These are phyloP conservation scores for Aciculosporium take DNA, from an alignment of 2,329 filamentous ascomycete genomes.

Conservation along the genomic window DNA sequence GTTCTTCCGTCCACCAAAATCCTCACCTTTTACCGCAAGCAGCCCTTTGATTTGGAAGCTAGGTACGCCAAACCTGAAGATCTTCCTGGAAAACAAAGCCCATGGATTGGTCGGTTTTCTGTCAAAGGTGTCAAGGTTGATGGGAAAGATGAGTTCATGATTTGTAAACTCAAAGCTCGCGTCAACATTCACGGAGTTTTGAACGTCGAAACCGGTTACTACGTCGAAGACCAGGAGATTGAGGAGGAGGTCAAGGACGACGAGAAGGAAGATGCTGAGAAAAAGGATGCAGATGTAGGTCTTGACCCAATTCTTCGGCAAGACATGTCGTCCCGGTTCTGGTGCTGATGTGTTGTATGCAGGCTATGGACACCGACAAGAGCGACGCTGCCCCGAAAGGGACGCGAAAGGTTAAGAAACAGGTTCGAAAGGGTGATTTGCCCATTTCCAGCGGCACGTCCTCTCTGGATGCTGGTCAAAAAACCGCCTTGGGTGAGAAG, in stretches of 20 bases:
- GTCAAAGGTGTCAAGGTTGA: conserved; percentile 96
- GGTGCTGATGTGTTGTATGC: not conserved
- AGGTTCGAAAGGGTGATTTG: conserved; percentile 92
- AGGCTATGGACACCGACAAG: conserved; percentile 79
- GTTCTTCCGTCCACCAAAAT: conserved; percentile 98
- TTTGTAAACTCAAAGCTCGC: conserved; percentile 97
- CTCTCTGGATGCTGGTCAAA: conserved; percentile 56
- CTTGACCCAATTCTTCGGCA: not conserved
- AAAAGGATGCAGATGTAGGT: conserved; percentile 65
- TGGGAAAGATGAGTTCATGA: conserved; percentile 94
- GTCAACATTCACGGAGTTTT: conserved; percentile 93
- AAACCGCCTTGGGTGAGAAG: conserved; percentile 59
- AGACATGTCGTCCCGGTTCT: not conserved
- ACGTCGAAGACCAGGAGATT: conserved; percentile 92
- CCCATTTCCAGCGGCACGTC: conserved; percentile 73
- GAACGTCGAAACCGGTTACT: conserved; percentile 95
- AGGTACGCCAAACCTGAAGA: conserved; percentile 77
- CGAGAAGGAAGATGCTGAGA: conserved; percentile 51
- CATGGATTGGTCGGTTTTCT: conserved; percentile 95
- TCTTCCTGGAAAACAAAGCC: conserved; percentile 78
- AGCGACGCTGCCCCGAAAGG: conserved; percentile 59
- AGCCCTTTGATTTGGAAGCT: conserved; percentile 91
- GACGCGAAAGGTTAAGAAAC: conserved; percentile 98
- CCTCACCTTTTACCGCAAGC: conserved; percentile 96
- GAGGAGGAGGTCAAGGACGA: conserved; percentile 83